These are phyloP conservation scores for Lentinula novae-zelandiae DNA, from an alignment of 1,284 basidiomycete species.

Conservation along the genomic window DNA sequence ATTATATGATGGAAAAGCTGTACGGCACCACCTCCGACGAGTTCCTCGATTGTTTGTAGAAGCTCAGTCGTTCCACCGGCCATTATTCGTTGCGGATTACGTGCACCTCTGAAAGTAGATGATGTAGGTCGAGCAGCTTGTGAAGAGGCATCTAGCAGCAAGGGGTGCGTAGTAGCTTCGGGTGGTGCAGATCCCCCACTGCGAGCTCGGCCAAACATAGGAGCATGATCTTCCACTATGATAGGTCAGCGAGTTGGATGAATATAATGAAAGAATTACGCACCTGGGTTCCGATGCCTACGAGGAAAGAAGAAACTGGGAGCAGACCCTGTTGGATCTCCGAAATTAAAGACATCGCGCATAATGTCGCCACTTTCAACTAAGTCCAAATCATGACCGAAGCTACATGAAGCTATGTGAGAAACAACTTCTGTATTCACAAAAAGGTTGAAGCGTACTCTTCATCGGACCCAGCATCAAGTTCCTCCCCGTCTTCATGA, in stretches of 20 bases:
- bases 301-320: constrained; percentile 53
- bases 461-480: constrained; percentile 69
- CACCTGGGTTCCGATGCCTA: constrained; percentile 50
- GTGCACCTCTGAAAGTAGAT: constrained; percentile 45
- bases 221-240: constrained; percentile 48
- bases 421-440: background rate
- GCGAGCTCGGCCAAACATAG: constrained; percentile 61
- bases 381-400: constrained; percentile 46
- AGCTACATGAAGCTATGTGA: constrained; percentile 29
- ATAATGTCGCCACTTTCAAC: constrained; percentile 36
- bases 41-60: constrained; percentile 77
- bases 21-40: constrained; percentile 78
- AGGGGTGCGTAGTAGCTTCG: constrained; percentile 77
- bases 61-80: constrained; percentile 54
- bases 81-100: constrained; percentile 55
- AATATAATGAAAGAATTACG: constrained; percentile 18
- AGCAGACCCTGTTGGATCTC: constrained; percentile 41
- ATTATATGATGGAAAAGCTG: constrained; percentile 84
- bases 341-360: constrained; percentile 53
- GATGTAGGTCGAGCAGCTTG: constrained; percentile 38
- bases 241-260: constrained; percentile 7
- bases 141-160: constrained; percentile 65
- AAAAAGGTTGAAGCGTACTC: constrained; percentile 39
- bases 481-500: constrained; percentile 55
- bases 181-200: constrained; percentile 43